These are phyloP conservation scores for Mucor circinelloides DNA, from an alignment of 371 early-diverging fungal species.

Conservation along the genomic window DNA sequence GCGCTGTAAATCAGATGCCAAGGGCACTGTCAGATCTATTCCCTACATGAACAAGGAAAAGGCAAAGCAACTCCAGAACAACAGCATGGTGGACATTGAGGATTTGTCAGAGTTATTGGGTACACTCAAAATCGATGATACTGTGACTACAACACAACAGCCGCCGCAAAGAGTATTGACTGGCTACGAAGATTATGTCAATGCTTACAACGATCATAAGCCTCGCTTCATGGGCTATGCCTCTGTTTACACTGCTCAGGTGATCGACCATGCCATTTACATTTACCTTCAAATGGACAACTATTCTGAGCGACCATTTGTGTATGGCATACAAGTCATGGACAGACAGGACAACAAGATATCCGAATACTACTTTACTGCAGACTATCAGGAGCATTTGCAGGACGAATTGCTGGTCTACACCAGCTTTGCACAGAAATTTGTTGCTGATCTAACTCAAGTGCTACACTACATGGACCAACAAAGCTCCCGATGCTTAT, in stretches of 20 bases:
- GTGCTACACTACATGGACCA: constrained; percentile 10
- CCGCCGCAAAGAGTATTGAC: neutral
- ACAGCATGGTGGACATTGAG: constrained; percentile 41
- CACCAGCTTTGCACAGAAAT: constrained; percentile 10
- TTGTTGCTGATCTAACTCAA: constrained; percentile 13
- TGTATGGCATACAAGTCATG: constrained; percentile 14
- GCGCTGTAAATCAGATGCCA: constrained; percentile 41
- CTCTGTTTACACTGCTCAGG: constrained; percentile 20
- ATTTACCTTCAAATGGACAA: constrained; percentile 33
- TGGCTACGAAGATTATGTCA: constrained; percentile 15
- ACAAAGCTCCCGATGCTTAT: constrained; percentile 19
- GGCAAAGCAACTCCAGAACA: constrained; percentile 20
- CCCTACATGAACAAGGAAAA: constrained; percentile 36
- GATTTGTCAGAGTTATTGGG: constrained; percentile 32
- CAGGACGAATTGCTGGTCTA: neutral
- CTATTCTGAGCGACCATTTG: constrained; percentile 21
- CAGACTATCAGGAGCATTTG: neutral
- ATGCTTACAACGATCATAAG: constrained; percentile 25
- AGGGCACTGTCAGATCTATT: constrained; percentile 34
- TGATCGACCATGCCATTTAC: constrained; percentile 31
- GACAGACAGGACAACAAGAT: neutral
- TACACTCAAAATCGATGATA: constrained; percentile 5
- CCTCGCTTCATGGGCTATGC: constrained; percentile 40
- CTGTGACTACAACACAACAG: neutral
- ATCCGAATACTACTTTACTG: neutral